These are phyloP conservation scores for Pisolithus thermaeus DNA, from an alignment of 1,284 basidiomycete species.

Conservation along the genomic window DNA sequence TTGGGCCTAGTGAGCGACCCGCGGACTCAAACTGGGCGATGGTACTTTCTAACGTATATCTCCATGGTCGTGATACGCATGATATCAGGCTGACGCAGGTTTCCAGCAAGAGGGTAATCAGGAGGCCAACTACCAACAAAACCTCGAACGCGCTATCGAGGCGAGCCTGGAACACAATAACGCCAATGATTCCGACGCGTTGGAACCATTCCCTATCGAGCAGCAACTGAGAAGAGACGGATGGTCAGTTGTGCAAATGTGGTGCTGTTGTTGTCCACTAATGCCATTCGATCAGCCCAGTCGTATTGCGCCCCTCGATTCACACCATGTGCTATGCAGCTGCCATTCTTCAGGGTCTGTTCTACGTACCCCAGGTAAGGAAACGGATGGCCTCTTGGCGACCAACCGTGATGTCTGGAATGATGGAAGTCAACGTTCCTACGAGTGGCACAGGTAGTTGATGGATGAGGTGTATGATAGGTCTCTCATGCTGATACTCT, in stretches of 20 bases:
- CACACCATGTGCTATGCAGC: conserved; percentile 51
- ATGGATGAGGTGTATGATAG: neutral
- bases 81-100: conserved; percentile 13
- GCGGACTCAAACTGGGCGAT: conserved; percentile 63
- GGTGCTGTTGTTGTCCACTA: conserved; percentile 4
- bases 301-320: conserved; percentile 55
- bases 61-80: neutral
- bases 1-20: conserved; percentile 54
- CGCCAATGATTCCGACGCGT: conserved; percentile 23
- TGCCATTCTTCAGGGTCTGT: conserved; percentile 58
- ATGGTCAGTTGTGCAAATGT: conserved; percentile 37
- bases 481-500: neutral
- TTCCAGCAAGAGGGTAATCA: conserved; percentile 31
- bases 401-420: conserved; percentile 25
- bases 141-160: conserved; percentile 59
- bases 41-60: conserved; percentile 56
- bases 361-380: conserved; percentile 63
- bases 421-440: conserved; percentile 20
- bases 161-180: conserved; percentile 46
- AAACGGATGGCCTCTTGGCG: conserved; percentile 43
- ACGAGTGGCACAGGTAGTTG: conserved; percentile 31
- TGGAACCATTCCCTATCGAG: conserved; percentile 41
- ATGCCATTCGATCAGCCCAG: conserved; percentile 39
- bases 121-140: conserved; percentile 47
- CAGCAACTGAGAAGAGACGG: conserved; percentile 50